A percentile compares a stretch with the other conserved stretches of the same genome.
Conservation (phyloP, 2,329 filamentous ascomycete species). For the Calonectria henricotiae region DNA sequence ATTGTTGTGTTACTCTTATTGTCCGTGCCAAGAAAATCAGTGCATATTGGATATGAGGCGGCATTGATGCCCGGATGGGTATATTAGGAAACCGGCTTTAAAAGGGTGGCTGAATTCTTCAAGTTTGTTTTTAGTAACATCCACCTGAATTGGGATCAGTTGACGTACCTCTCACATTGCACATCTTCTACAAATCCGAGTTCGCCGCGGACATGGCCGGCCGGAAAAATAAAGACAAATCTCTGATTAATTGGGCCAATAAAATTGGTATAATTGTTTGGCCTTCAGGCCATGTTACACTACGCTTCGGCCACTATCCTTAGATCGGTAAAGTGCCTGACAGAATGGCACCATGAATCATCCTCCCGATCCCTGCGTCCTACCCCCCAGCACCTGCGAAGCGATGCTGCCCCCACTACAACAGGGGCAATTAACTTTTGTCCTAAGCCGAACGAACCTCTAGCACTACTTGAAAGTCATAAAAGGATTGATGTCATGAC, state of each 20-base stretch:
- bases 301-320: not conserved
- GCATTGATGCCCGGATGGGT: too few relatives aligned
- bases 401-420: not conserved
- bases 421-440: not conserved
- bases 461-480: not conserved
- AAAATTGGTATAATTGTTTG: not conserved
- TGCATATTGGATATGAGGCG: too few relatives aligned
- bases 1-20: too few relatives aligned
- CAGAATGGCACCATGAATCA: slow-evolving; percentile 11
- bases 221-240: not conserved
- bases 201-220: not conserved
- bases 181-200: not conserved
- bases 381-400: not conserved
- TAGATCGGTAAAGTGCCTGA: not conserved
- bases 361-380: not conserved
- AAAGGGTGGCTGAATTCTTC: not conserved
- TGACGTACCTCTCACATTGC: not conserved
- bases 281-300: not conserved
- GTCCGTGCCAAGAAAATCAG: too few relatives aligned
- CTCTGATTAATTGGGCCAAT: slow-evolving; percentile 20
- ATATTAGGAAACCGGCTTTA: too few relatives aligned
- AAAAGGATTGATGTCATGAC: not conserved
- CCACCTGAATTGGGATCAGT: not conserved
- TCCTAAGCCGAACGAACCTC: not conserved
- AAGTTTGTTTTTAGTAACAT: not conserved